A percentile compares a stretch with the other conserved stretches of the same genome.
Conservation (phyloP, 257 asterid genomes). For the Hygrophila difformis region DNA sequence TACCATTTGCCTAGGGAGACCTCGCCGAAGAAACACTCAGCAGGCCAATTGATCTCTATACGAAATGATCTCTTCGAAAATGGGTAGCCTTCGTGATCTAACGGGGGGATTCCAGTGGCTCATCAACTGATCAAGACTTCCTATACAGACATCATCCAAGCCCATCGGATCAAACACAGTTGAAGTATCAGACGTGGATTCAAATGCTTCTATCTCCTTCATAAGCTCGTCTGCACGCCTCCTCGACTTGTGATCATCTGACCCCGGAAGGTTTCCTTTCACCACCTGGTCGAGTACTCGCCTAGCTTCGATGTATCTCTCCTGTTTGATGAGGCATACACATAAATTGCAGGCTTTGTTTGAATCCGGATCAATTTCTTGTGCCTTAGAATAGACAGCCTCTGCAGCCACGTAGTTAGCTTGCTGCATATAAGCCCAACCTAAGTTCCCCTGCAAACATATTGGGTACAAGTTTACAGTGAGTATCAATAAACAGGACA, state of each 20-base stretch:
- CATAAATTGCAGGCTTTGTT: slow-evolving; percentile 78
- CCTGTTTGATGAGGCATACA: slow-evolving; percentile 57
- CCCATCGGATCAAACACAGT: slow-evolving; percentile 14
- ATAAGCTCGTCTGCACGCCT: slow-evolving; percentile 48
- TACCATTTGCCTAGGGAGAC: too few species aligned
- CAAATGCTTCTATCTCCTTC: slow-evolving; percentile 25
- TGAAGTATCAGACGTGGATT: slow-evolving; percentile 15
- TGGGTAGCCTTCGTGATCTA: slow-evolving; percentile 69
- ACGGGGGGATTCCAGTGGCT: slow-evolving; percentile 56
- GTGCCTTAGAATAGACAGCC: slow-evolving; percentile 71
- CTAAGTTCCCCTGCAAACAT: slow-evolving; percentile 77
- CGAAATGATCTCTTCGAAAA: slow-evolving; percentile 73
- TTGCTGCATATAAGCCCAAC: slow-evolving; percentile 90
- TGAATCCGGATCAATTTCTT: slow-evolving; percentile 76
- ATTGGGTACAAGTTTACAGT: too few species aligned
- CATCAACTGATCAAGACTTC: slow-evolving; percentile 44
- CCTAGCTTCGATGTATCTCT: slow-evolving; percentile 49
- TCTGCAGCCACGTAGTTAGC: slow-evolving; percentile 69
- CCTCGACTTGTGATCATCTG: slow-evolving; percentile 46
- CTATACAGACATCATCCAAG: slow-evolving; percentile 36
- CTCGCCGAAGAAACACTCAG: too few species aligned
- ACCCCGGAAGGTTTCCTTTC: slow-evolving; percentile 44
- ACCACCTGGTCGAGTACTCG: slow-evolving; percentile 50
- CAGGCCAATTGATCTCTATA: slow-evolving; percentile 79
- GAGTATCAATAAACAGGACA: too few species aligned